Evolutionary conservation across 306 rosid genomes (phyloP).

Genomic region (Herpetospermum pedunculosum): DNA sequence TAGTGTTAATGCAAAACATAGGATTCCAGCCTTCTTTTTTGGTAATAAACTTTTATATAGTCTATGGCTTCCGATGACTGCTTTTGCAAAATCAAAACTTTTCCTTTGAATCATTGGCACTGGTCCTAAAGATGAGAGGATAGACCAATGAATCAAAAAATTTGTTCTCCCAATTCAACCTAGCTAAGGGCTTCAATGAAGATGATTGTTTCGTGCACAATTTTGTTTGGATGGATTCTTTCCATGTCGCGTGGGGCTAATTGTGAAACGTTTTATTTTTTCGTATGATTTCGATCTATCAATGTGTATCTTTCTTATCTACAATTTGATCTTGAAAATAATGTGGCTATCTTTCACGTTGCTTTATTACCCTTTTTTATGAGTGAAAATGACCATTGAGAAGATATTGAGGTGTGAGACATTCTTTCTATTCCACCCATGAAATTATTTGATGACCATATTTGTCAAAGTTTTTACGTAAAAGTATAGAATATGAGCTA

Average conservation of each 20-base stretch:
- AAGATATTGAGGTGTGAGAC: neutral
- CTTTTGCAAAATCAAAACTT: neutral
- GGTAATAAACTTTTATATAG: neutral
- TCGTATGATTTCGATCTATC: neutral
- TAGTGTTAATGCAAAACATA: conserved; percentile 34
- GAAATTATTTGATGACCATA: neutral
- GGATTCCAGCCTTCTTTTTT: conserved; percentile 34
- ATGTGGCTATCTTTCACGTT: neutral
- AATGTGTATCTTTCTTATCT: neutral
- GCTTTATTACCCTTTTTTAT: neutral
- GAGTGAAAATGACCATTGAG: neutral
- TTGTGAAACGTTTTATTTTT: neutral
- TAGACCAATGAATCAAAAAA: neutral
- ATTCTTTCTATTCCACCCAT: neutral
- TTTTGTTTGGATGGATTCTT: neutral
- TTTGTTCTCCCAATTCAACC: neutral
- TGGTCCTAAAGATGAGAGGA: neutral
- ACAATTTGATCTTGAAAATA: neutral
- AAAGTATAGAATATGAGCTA: neutral
- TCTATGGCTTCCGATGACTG: neutral
- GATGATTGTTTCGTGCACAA: neutral
- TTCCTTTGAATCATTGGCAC: neutral
- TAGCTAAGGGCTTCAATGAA: neutral
- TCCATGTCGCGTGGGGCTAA: neutral
- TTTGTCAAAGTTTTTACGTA: neutral